phyloP scores from a whole-genome alignment of 2,329 filamentous ascomycete genomes.

The Colletotrichum lentis region DNA sequence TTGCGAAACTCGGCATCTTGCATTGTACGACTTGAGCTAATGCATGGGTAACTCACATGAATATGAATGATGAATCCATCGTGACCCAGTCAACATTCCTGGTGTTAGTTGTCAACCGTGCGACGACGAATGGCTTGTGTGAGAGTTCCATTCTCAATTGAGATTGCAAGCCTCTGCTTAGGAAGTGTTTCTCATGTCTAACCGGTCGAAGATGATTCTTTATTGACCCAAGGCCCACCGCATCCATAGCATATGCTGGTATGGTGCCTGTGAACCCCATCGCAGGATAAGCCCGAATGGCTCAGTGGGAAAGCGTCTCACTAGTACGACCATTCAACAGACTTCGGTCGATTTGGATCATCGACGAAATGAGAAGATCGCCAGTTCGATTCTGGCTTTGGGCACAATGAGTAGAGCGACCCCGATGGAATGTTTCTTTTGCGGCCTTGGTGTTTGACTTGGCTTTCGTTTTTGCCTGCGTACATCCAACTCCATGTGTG shows the following conservation, averaged over 20 bases:
- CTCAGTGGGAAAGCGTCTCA: conserved; percentile 16
- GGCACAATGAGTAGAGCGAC: neutral
- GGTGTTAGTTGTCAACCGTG: too few species aligned
- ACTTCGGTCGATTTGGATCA: neutral
- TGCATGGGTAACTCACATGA: too few species aligned
- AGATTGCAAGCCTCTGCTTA: too few species aligned
- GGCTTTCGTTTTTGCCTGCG: neutral
- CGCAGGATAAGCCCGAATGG: neutral
- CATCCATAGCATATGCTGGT: neutral
- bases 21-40: too few species aligned
- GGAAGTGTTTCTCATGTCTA: too few species aligned
- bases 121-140: too few species aligned
- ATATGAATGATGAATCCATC: too few species aligned
- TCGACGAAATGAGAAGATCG: conserved; percentile 4
- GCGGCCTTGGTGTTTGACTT: neutral
- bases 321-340: neutral
- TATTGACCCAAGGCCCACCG: neutral
- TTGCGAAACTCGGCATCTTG: too few species aligned
- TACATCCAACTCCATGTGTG: neutral
- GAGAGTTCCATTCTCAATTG: too few species aligned
- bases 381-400: conserved; percentile 13
- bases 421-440: too few species aligned
- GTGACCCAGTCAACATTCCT: too few species aligned
- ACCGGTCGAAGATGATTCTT: too few species aligned
- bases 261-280: accelerated